These are phyloP conservation scores for Adansonia gregorii DNA, from an alignment of 441 rosid species.

Conservation along the genomic window DNA sequence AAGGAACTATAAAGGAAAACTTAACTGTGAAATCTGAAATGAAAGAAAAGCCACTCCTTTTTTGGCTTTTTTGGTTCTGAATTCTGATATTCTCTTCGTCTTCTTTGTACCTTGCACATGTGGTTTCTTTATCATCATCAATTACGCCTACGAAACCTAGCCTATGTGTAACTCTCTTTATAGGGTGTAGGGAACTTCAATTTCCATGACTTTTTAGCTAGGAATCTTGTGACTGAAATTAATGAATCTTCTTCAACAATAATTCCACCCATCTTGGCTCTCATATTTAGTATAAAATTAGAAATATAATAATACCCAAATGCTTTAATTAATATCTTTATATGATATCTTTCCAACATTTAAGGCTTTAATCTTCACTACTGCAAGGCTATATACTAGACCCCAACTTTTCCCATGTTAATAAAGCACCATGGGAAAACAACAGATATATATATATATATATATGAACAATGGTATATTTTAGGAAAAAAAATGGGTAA, in stretches of 20 bases:
- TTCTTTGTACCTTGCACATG: conserved; percentile 28
- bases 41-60: background rate
- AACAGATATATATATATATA: background rate
- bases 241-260: conserved; percentile 29
- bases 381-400: background rate
- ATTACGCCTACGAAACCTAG: conserved; percentile 54
- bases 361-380: background rate
- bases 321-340: background rate
- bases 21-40: background rate
- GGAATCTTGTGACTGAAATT: conserved; percentile 32
- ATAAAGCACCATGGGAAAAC: background rate
- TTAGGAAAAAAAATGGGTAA: background rate
- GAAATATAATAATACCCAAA: background rate
- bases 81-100: background rate
- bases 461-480: background rate
- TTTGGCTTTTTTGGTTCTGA: background rate
- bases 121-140: conserved; percentile 43
- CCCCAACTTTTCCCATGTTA: background rate
- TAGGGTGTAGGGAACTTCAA: conserved; percentile 41
- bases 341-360: background rate
- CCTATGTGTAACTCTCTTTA: conserved; percentile 49
- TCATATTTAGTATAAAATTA: background rate
- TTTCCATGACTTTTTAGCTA: conserved; percentile 34
- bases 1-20: background rate
- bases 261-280: background rate